Evolutionary conservation across 2,329 filamentous ascomycete species (phyloP).

Genomic region (Xylariomycetidae sp.): DNA sequence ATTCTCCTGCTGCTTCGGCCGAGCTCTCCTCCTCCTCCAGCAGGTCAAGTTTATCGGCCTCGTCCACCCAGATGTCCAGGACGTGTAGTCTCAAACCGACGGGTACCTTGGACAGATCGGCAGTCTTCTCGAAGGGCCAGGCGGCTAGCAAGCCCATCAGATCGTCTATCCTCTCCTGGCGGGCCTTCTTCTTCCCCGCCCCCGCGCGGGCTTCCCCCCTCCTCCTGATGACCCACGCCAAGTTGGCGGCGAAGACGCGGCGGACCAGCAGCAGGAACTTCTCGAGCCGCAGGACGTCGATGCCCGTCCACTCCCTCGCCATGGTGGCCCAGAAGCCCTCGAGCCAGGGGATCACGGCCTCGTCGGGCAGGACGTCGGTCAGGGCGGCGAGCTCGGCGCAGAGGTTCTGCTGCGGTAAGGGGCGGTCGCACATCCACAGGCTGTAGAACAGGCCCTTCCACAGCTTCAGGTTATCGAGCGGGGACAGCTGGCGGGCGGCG

Average conservation of each 20-base stretch:
- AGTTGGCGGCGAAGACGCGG: constrained; percentile 68
- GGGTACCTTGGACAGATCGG: constrained; percentile 55
- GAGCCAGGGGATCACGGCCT: constrained; percentile 44
- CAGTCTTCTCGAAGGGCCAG: constrained; percentile 37
- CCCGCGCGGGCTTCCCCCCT: constrained; percentile 4
- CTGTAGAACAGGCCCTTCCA: constrained; percentile 95
- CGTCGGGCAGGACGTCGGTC: constrained; percentile 50
- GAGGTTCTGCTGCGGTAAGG: constrained; percentile 80
- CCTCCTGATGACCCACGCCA: constrained; percentile 41
- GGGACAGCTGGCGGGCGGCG: constrained; percentile 48
- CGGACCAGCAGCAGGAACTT: constrained; percentile 88
- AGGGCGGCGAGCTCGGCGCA: constrained; percentile 72
- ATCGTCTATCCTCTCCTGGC: constrained; percentile 16
- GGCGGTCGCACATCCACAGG: constrained; percentile 90
- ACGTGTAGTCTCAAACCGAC: constrained; percentile 84
- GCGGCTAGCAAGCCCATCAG: constrained; percentile 41
- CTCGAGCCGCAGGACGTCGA: constrained; percentile 77
- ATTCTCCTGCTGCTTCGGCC: constrained; percentile 36
- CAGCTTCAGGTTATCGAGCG: constrained; percentile 75
- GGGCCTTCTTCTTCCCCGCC: constrained; percentile 6
- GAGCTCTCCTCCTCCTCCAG: constrained; percentile 35
- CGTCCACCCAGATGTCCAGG: constrained; percentile 87
- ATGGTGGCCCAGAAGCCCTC: constrained; percentile 69
- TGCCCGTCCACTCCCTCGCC: constrained; percentile 61
- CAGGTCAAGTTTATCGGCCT: constrained; percentile 68